phyloP scores from a whole-genome alignment of 2,329 filamentous ascomycete species.

The Fusarium haematococcum region DNA sequence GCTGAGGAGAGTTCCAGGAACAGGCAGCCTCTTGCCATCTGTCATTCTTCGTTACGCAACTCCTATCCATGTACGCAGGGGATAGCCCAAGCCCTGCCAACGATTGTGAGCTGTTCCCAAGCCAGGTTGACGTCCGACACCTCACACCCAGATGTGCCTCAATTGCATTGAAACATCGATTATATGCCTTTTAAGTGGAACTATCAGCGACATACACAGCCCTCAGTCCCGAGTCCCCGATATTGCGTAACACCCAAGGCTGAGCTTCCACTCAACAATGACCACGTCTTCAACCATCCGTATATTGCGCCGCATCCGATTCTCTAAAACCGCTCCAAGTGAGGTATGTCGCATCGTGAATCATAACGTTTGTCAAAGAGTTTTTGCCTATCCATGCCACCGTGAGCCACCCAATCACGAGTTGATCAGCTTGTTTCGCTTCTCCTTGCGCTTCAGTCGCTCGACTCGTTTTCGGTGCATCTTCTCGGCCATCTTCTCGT shows the following conservation, averaged over 20 bases:
- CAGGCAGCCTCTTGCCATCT: not conserved
- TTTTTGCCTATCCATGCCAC: conserved; percentile 7
- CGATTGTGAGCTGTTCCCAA: not conserved
- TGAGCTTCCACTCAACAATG: not conserved
- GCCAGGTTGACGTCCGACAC: not conserved
- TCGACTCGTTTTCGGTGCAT: conserved; percentile 98
- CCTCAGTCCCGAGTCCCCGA: not conserved
- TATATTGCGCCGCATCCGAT: conserved; percentile 28
- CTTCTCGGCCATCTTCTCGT: conserved; percentile 94
- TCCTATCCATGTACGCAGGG: not conserved
- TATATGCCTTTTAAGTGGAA: not conserved
- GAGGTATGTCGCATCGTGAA: conserved; percentile 38
- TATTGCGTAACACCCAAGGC: not conserved
- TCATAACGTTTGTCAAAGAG: conserved; percentile 36
- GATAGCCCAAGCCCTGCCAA: not conserved
- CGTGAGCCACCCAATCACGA: conserved; percentile 57
- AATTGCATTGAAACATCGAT: not conserved
- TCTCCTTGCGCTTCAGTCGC: conserved; percentile 92
- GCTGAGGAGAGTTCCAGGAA: not conserved
- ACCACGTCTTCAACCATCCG: conserved; percentile 18
- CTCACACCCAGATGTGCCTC: not conserved
- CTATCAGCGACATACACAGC: not conserved
- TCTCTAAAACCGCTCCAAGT: conserved; percentile 21
- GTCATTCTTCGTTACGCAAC: not conserved
- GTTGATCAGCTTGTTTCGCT: conserved; percentile 88